Conservation (phyloP, 257 asterid species). For the Verbena officinalis region DNA sequence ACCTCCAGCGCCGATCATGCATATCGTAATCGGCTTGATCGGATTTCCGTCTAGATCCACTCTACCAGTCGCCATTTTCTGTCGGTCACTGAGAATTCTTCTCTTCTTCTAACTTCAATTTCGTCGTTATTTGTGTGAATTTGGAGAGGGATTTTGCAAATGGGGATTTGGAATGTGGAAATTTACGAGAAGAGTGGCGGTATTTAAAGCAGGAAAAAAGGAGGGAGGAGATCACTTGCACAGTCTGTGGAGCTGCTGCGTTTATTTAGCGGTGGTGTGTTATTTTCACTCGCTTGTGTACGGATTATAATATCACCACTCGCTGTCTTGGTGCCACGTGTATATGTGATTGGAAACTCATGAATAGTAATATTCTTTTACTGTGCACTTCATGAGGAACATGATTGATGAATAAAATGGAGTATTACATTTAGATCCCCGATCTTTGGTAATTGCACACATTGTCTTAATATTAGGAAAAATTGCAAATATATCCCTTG, state of each 20-base stretch:
- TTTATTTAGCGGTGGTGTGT: constrained; percentile 10
- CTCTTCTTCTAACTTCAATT: neutral
- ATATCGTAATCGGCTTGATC: constrained; percentile 72
- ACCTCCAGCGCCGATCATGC: constrained; percentile 98
- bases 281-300: neutral
- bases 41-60: constrained; percentile 91
- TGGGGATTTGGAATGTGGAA: neutral
- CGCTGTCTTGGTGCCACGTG: too few relatives aligned
- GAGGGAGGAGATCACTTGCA: constrained; percentile 21
- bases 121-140: too few relatives aligned
- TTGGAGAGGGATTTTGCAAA: constrained; percentile 4
- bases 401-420: too few relatives aligned
- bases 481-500: too few relatives aligned
- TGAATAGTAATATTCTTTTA: too few relatives aligned
- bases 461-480: too few relatives aligned
- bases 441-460: too few relatives aligned
- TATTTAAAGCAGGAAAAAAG: constrained; percentile 27
- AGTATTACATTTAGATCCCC: too few relatives aligned
- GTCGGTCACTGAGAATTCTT: neutral
- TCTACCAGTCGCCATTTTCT: constrained; percentile 68
- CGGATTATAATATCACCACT: neutral
- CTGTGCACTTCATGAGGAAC: too few relatives aligned
- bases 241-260: constrained; percentile 15
- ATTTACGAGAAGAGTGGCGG: neutral
- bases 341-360: too few relatives aligned